Conservation (phyloP, 2,329 filamentous ascomycete genomes). For the Fusarium sororula region DNA sequence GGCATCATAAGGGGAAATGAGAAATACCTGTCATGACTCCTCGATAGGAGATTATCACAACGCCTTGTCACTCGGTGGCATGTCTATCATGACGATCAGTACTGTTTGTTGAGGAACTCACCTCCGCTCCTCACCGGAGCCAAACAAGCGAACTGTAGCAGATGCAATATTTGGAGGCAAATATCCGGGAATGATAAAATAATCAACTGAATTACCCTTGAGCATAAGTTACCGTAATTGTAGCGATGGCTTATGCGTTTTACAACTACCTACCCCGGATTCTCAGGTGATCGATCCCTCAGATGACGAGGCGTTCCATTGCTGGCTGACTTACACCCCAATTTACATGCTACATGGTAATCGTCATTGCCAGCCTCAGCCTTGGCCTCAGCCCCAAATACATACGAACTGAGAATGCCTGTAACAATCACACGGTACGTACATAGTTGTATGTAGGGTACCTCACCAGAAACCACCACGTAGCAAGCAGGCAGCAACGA, state of each 20-base stretch:
- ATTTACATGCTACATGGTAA: conserved; percentile 5
- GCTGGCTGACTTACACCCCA: conserved; percentile 16
- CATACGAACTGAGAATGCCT: not conserved
- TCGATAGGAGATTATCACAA: conserved; percentile 1
- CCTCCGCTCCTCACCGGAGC: not conserved
- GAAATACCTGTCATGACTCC: conserved; percentile 8
- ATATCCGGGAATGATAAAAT: not conserved
- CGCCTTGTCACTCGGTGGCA: conserved; percentile 9
- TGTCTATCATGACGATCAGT: conserved; percentile 1
- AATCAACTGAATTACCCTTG: not conserved
- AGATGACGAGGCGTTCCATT: conserved; percentile 27
- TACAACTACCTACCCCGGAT: conserved; percentile 7
- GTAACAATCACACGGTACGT: not conserved
- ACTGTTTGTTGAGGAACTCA: not conserved
- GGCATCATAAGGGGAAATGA: conserved; percentile 6
- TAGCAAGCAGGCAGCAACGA: conserved; percentile 5
- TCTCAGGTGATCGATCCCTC: conserved; percentile 12
- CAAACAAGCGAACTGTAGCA: not conserved
- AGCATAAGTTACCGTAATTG: not conserved
- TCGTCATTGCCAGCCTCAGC: not conserved
- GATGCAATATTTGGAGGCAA: not conserved
- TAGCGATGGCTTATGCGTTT: not conserved
- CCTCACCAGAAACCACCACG: not conserved
- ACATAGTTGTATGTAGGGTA: not conserved
- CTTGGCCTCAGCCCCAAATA: conserved; percentile 12